Conservation (phyloP, 1,284 basidiomycete genomes). For the Sporisorium graminicola region DNA sequence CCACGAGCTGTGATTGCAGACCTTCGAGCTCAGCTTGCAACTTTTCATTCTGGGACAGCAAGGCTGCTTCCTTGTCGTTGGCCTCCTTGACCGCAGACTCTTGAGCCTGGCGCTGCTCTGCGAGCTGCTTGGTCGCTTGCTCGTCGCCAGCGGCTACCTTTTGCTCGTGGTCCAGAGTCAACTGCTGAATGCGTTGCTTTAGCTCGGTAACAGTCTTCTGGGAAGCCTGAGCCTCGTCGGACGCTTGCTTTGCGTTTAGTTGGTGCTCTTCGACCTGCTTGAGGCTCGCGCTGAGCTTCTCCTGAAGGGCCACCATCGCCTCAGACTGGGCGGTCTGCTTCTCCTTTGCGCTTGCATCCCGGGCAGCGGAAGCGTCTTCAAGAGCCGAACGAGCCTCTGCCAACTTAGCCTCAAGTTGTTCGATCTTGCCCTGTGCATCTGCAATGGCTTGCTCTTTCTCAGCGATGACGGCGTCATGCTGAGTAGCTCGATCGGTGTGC, state of each 20-base stretch:
- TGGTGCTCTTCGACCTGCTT: constrained; percentile 38
- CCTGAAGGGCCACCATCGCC: constrained; percentile 26
- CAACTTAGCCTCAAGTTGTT: constrained; percentile 28
- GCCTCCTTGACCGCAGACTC: constrained; percentile 33
- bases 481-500: constrained; percentile 24
- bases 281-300: constrained; percentile 21
- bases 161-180: constrained; percentile 34
- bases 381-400: constrained; percentile 24
- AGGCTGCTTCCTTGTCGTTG: constrained; percentile 13
- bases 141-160: constrained; percentile 9
- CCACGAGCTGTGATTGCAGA: constrained; percentile 20
- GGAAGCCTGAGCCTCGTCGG: constrained; percentile 25
- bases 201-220: constrained; percentile 19
- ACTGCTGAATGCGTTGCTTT: constrained; percentile 30
- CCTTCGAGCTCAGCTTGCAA: constrained; percentile 32
- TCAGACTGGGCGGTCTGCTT: constrained; percentile 12
- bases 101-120: constrained; percentile 32
- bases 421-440: constrained; percentile 28
- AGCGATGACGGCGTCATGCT: constrained; percentile 13
- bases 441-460: constrained; percentile 36
- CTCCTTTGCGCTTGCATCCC: constrained; percentile 19
- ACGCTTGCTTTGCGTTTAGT: constrained; percentile 22
- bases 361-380: constrained; percentile 20
- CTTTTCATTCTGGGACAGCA: constrained; percentile 25
- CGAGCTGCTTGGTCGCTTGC: constrained; percentile 21